These are phyloP conservation scores for Kwoniella sp. DNA, from an alignment of 768 basidiomycete genomes.

Conservation along the genomic window DNA sequence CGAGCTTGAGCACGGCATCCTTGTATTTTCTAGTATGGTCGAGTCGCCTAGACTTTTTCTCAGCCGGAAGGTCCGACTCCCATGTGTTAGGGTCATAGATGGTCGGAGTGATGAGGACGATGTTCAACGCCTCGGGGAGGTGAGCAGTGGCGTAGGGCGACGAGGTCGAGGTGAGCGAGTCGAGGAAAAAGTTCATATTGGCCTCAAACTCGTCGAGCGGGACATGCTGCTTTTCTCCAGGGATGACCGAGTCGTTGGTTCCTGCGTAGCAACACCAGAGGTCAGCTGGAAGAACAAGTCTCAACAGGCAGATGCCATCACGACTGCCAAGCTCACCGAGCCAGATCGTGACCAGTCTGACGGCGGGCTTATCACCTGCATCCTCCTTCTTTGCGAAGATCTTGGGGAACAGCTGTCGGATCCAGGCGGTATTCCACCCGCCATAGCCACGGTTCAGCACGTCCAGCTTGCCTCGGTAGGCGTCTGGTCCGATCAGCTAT, in stretches of 20 bases:
- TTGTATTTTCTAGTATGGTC: slow-evolving; percentile 7
- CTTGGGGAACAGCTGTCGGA: slow-evolving; percentile 19
- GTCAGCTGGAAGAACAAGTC: no score
- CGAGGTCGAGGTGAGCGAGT: slow-evolving; percentile 17
- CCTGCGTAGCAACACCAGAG: slow-evolving; percentile 8
- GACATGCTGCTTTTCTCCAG: slow-evolving; percentile 13
- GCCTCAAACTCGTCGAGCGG: slow-evolving; percentile 6
- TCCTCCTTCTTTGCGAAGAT: slow-evolving; percentile 25
- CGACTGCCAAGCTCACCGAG: slow-evolving; percentile 28
- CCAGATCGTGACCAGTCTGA: slow-evolving; percentile 35
- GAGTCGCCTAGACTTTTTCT: neutral
- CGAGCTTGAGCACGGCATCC: slow-evolving; percentile 11
- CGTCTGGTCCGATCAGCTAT: neutral
- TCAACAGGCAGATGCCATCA: no score
- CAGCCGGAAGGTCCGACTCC: neutral
- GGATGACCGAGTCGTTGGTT: slow-evolving; percentile 26
- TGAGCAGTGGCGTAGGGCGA: slow-evolving; percentile 8
- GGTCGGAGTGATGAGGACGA: slow-evolving; percentile 25
- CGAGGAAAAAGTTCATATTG: slow-evolving; percentile 20
- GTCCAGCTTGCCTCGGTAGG: slow-evolving; percentile 11
- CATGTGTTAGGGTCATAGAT: neutral
- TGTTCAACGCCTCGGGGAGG: slow-evolving; percentile 1
- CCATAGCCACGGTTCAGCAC: slow-evolving; percentile 25
- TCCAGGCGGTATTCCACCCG: slow-evolving; percentile 28
- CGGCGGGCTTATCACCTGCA: neutral